phyloP scores from a whole-genome alignment of 2,329 filamentous ascomycete species.

The Orbilia javanica region DNA sequence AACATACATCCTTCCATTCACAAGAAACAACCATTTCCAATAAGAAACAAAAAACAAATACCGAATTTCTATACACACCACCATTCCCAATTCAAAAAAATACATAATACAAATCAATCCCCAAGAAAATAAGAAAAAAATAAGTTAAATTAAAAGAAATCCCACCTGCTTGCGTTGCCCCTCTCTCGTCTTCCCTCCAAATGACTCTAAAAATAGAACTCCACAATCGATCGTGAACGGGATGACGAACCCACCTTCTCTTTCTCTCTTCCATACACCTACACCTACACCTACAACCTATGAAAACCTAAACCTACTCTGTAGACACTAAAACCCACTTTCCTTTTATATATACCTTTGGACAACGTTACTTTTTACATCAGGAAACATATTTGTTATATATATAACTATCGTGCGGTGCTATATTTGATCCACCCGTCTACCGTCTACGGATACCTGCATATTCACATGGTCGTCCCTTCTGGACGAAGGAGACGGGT shows the following conservation, averaged over 20 bases:
- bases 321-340: slow-evolving; percentile 2
- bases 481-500: neutral
- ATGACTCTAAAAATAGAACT: neutral
- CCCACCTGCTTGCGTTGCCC: neutral
- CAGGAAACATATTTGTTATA: neutral
- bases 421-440: slow-evolving; percentile 6
- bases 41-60: too few species aligned
- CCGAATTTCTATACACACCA: too few species aligned
- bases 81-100: neutral
- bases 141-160: neutral
- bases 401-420: neutral
- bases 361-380: neutral
- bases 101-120: too few species aligned
- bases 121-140: too few species aligned
- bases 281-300: too few species aligned
- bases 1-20: too few species aligned
- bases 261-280: too few species aligned
- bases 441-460: neutral
- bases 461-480: too few species aligned
- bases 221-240: neutral
- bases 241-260: neutral
- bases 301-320: too few species aligned
- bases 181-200: neutral
- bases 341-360: neutral
- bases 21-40: too few species aligned